Conservation (phyloP, 1,284 basidiomycete genomes). For the Phylloporus gajari region DNA sequence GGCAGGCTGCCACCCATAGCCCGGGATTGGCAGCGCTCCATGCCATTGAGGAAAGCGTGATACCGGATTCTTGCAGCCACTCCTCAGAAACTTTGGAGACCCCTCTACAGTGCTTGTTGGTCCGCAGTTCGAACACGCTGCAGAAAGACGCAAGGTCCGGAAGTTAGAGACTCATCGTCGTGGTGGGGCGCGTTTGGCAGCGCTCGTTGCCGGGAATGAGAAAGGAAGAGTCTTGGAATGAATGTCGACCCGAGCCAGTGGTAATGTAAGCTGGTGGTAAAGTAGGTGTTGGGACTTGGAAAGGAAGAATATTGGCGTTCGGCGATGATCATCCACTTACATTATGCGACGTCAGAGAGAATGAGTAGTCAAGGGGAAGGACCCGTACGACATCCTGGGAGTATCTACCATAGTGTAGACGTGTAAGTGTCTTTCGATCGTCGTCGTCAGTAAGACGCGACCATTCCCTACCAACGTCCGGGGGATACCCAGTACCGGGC, state of each 20-base stretch:
- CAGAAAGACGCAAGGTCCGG: constrained; percentile 63
- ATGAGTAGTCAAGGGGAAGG: too few species aligned
- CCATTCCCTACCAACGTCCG: too few species aligned
- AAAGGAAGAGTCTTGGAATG: not conserved
- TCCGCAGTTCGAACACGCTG: constrained; percentile 59
- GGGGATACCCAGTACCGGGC: too few species aligned
- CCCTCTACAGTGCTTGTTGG: constrained; percentile 60
- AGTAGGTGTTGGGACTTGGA: constrained; percentile 15
- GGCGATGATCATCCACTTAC: too few species aligned
- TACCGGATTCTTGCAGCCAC: constrained; percentile 51
- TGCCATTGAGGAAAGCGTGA: constrained; percentile 30
- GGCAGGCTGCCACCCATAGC: constrained; percentile 65
- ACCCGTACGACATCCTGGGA: too few species aligned
- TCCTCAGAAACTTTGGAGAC: constrained; percentile 58
- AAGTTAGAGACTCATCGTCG: constrained; percentile 61
- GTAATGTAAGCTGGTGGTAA: constrained; percentile 6
- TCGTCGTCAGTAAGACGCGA: too few species aligned
- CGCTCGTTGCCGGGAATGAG: constrained; percentile 7
- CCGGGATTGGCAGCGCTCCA: constrained; percentile 58
- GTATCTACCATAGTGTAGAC: too few species aligned
- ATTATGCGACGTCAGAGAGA: too few species aligned
- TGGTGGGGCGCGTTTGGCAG: constrained; percentile 5
- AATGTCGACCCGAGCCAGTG: constrained; percentile 1
- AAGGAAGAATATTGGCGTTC: too few species aligned
- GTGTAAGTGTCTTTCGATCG: too few species aligned